Base-by-base conservation (phyloP, 2,329 filamentous ascomycete genomes). In the Fusarium buxicola region DNA sequence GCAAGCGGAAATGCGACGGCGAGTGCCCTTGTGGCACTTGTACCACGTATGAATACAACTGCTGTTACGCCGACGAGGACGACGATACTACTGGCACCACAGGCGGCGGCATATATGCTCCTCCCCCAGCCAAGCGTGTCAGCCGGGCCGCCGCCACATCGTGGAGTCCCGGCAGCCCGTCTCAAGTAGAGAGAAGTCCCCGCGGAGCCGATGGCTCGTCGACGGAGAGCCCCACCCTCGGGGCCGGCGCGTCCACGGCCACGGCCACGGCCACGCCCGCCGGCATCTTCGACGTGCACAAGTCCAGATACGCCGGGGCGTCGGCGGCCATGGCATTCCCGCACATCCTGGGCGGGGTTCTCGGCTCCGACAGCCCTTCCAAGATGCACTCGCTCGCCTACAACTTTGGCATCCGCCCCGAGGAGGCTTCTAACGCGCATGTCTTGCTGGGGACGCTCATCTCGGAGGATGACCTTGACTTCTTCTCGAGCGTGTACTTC, bases 1-100 rank as follows among this genome's bases (percentile, higher is more conserved):
- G 67, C 32, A 69, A 69, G 55, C 58, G 65, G 15, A 69, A 69
- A 60, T 69, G 67, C 52, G 65, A 69, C 49, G 55, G 44, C 50
- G 21, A 50, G n/a, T 49, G 56, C 10, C 65, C 67, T 18, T 69
- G 67, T 39, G 63, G 50, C 54, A 65, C 55, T 39, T 69, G 67
- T 36, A 63, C 57, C 24, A 55, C 60, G 3, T 69, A 69, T 39
- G 60, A 63, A 40, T 69, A 69, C 55, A 47, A 61, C 39, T 69
- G 67, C 63, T 51, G 39, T 13, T 68, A 62, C 39, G 46, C 31
- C 30, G 49, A 40, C 24, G 48, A 59, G n/a, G n/a, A n/a, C n/a
- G n/a, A n/a, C 28, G 47, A 55, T 25, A 54, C 16, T 38, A 34
- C 24, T 55, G 31, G 49, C 54, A n/a, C n/a, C n/a, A n/a, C n/a